A percentile compares a stretch with the other conserved stretches of the same genome.
Conservation (phyloP, 345 rosid genomes). For the Bruguiera gymnorhiza region DNA sequence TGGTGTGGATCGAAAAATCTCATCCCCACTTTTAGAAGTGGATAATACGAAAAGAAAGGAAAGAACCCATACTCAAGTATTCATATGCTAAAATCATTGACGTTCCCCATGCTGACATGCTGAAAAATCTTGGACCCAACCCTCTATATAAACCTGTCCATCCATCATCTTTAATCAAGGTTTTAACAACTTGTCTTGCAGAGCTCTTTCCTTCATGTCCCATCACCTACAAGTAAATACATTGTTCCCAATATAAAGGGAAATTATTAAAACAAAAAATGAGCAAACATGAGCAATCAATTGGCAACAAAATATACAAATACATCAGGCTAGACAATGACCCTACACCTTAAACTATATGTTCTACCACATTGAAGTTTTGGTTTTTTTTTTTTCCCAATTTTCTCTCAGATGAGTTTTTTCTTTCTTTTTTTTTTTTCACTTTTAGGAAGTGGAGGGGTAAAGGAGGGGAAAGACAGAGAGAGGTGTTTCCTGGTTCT, state of each 20-base stretch:
- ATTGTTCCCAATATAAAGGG: not conserved
- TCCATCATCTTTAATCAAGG: slow-evolving; percentile 80
- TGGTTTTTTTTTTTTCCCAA: no score
- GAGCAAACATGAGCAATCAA: not conserved
- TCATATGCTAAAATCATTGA: slow-evolving; percentile 94
- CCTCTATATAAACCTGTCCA: slow-evolving; percentile 94
- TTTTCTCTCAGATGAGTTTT: no score
- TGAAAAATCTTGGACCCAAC: slow-evolving; percentile 89
- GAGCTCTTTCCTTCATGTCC: slow-evolving; percentile 76
- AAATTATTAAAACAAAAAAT: not conserved
- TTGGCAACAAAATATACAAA: no score
- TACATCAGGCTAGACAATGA: no score
- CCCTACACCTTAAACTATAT: no score
- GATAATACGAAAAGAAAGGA: slow-evolving; percentile 4
- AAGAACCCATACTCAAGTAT: slow-evolving; percentile 74
- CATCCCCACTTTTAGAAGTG: not conserved
- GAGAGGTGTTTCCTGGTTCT: no score
- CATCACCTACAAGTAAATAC: slow-evolving; percentile 55
- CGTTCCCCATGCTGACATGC: slow-evolving; percentile 99
- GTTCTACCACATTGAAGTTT: no score
- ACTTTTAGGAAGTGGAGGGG: no score
- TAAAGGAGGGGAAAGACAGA: no score
- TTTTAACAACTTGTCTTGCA: slow-evolving; percentile 61
- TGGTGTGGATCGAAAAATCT: not conserved
- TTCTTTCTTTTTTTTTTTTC: no score